Conservation (phyloP, 306 rosid genomes). For the Sindora glabra region DNA sequence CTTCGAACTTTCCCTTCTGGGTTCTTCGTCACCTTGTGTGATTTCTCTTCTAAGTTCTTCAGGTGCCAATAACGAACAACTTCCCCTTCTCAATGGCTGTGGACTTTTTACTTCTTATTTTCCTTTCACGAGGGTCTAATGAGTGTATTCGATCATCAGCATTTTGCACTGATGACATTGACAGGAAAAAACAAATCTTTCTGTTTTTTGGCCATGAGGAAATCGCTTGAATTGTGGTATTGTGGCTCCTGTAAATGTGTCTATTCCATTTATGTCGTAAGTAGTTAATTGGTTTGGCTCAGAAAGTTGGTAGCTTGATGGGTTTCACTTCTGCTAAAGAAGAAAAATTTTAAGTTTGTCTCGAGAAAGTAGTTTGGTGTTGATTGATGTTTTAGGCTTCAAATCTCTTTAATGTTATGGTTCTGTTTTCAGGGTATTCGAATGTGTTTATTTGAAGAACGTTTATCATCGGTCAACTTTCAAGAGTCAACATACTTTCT, state of each 20-base stretch:
- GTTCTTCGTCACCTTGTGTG: too few relatives aligned
- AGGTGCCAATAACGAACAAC: not conserved
- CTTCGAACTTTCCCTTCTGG: too few relatives aligned
- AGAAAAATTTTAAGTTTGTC: constrained; percentile 23
- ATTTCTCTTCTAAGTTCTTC: too few relatives aligned
- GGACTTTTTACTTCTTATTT: too few relatives aligned
- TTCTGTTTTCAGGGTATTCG: constrained; percentile 22
- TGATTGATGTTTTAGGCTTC: constrained; percentile 9
- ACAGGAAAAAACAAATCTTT: constrained; percentile 8
- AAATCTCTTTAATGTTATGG: constrained; percentile 7
- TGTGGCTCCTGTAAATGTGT: constrained; percentile 2
- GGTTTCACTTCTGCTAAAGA: constrained; percentile 62
- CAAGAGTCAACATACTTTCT: constrained; percentile 10
- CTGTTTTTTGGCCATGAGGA: constrained; percentile 25
- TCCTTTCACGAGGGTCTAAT: too few relatives aligned
- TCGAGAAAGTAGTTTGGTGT: not conserved
- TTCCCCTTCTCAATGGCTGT: not conserved
- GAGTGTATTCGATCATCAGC: constrained; percentile 22
- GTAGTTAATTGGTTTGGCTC: constrained; percentile 37
- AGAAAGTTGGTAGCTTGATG: constrained; percentile 83
- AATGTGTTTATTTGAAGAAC: constrained; percentile 3
- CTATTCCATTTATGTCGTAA: constrained; percentile 21
- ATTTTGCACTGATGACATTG: constrained; percentile 49
- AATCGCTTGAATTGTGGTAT: constrained; percentile 20
- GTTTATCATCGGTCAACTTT: constrained; percentile 5